Conservation (phyloP, 192 early-diverging fungal species). For the Umbelopsis isabellina region DNA sequence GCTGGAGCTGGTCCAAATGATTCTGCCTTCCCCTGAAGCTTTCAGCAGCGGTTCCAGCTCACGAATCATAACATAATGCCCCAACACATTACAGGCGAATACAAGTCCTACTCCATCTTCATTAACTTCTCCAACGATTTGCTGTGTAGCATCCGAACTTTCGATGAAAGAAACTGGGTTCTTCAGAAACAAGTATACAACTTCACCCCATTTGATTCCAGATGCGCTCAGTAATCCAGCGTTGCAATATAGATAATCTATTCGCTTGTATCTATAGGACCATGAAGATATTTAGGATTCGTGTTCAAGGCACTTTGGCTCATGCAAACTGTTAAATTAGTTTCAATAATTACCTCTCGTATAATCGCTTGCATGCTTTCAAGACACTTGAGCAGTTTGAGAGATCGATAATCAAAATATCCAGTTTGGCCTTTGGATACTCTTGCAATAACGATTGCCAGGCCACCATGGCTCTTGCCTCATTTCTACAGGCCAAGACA, state of each 20-base stretch:
- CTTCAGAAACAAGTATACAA: slow-evolving; percentile 33
- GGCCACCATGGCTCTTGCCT: slow-evolving; percentile 45
- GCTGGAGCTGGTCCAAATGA: slow-evolving; percentile 61
- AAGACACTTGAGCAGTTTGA: slow-evolving; percentile 41
- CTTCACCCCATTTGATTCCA: slow-evolving; percentile 46
- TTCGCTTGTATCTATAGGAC: slow-evolving; percentile 35
- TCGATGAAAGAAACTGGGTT: slow-evolving; percentile 40
- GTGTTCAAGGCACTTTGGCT: not conserved
- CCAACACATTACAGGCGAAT: slow-evolving; percentile 61
- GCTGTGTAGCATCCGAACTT: slow-evolving; percentile 47
- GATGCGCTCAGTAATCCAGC: slow-evolving; percentile 50
- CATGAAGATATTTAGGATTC: not conserved
- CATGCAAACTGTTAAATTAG: not conserved
- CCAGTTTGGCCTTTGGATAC: slow-evolving; percentile 41
- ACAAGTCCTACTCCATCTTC: slow-evolving; percentile 56
- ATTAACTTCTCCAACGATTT: slow-evolving; percentile 49
- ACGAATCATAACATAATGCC: slow-evolving; percentile 61
- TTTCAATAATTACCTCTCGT: slow-evolving; percentile 29
- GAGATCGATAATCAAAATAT: slow-evolving; percentile 52
- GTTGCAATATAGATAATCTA: slow-evolving; percentile 60
- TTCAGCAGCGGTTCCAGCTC: slow-evolving; percentile 49
- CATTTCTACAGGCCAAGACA: slow-evolving; percentile 58
- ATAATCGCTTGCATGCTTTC: slow-evolving; percentile 40
- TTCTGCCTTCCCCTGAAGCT: slow-evolving; percentile 43
- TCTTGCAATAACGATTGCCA: slow-evolving; percentile 37